Percentiles rank a stretch among this genome's conserved stretches.
Evolutionary conservation across 2,329 filamentous ascomycete genomes (phyloP).

Genomic region (Orbilia javanica): DNA sequence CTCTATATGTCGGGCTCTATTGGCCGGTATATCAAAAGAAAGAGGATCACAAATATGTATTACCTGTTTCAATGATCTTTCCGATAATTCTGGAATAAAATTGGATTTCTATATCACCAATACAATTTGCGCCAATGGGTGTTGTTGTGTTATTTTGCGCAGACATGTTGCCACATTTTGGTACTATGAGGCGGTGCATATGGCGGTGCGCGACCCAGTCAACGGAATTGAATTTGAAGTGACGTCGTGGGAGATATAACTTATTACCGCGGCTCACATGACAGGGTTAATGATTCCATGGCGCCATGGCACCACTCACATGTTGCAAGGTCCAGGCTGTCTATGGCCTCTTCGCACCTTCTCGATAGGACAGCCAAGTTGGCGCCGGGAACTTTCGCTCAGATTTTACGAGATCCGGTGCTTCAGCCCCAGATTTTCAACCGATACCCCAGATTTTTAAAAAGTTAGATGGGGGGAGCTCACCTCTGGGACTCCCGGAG

Average conservation of each 20-base stretch:
- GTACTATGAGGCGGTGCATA: too few species aligned
- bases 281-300: background rate
- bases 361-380: conserved; percentile 17
- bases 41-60: too few species aligned
- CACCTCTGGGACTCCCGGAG: background rate
- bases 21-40: too few species aligned
- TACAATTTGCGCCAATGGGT: too few species aligned
- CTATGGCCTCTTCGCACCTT: conserved; percentile 20
- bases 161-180: too few species aligned
- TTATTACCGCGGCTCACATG: conserved; percentile 45
- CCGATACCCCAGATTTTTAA: background rate
- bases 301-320: background rate
- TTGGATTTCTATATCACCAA: too few species aligned
- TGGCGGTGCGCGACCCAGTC: too few species aligned
- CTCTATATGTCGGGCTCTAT: too few species aligned
- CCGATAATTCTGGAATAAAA: too few species aligned
- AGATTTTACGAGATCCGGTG: background rate
- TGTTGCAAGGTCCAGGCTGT: background rate
- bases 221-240: too few species aligned
- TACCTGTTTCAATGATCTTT: too few species aligned
- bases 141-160: too few species aligned
- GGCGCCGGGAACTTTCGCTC: conserved; percentile 25
- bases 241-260: background rate
- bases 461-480: background rate
- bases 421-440: conserved; percentile 22